These are phyloP conservation scores for Parsonsia alboflavescens DNA, from an alignment of 257 asterid species.

Conservation along the genomic window DNA sequence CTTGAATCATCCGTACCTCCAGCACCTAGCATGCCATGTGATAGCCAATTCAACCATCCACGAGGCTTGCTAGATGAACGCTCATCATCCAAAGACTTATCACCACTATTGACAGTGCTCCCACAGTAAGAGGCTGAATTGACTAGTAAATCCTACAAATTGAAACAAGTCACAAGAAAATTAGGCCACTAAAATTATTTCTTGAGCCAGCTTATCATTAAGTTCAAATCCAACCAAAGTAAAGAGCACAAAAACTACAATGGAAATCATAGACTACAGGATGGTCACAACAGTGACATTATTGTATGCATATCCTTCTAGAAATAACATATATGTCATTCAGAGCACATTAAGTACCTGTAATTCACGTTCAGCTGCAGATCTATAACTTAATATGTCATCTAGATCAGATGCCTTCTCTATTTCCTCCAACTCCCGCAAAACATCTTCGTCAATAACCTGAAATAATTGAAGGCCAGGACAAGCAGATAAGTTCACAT, in stretches of 20 bases:
- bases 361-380: constrained; percentile 77
- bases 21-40: constrained; percentile 98
- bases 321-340: constrained; percentile 7
- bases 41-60: constrained; percentile 98
- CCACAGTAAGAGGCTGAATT: constrained; percentile 42
- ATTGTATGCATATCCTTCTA: background rate
- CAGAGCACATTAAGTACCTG: constrained; percentile 35
- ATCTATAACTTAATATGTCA: constrained; percentile 80
- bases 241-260: background rate
- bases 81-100: constrained; percentile 56
- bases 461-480: constrained; percentile 20
- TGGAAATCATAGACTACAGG: background rate
- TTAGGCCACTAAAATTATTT: constrained; percentile 3
- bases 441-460: constrained; percentile 64
- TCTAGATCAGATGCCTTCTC: constrained; percentile 81
- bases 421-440: constrained; percentile 71
- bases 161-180: constrained; percentile 11
- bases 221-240: background rate
- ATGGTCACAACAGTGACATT: background rate
- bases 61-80: constrained; percentile 68
- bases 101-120: constrained; percentile 41
- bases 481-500: background rate
- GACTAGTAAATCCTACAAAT: constrained; percentile 63
- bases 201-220: background rate
- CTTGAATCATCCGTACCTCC: constrained; percentile 89